phyloP scores from a whole-genome alignment of 2,329 filamentous ascomycete genomes.

The Paraconiothyrium brasiliense region DNA sequence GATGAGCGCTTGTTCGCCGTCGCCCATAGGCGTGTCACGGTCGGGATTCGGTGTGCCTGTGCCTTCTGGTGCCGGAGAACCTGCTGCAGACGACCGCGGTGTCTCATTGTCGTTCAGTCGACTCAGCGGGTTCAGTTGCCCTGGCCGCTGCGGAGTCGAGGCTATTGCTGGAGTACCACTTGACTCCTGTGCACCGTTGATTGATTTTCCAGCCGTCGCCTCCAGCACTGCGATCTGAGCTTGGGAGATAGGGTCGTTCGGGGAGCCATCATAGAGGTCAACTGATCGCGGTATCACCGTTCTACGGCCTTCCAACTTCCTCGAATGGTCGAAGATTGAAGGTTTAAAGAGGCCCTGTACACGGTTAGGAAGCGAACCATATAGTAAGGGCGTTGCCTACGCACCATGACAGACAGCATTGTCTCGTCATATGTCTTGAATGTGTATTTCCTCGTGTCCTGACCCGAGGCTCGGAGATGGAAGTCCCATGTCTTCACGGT shows the following conservation, averaged over 20 bases:
- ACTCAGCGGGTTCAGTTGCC: constrained; percentile 74
- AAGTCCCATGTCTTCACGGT: constrained; percentile 90
- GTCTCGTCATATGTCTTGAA: constrained; percentile 99
- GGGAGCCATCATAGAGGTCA: constrained; percentile 91
- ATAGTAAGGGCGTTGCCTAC: constrained; percentile 19
- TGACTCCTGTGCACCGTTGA: constrained; percentile 50
- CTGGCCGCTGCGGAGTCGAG: constrained; percentile 62
- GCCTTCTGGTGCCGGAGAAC: constrained; percentile 85
- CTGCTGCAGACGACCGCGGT: constrained; percentile 84
- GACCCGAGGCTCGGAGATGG: constrained; percentile 85
- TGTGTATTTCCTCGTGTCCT: constrained; percentile 89
- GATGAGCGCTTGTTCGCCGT: constrained; percentile 47
- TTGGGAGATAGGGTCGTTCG: constrained; percentile 87
- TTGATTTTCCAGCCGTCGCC: constrained; percentile 56
- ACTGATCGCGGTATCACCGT: constrained; percentile 87
- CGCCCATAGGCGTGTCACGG: constrained; percentile 56
- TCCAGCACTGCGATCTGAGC: constrained; percentile 77
- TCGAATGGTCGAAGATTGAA: constrained; percentile 80
- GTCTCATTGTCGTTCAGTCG: constrained; percentile 77
- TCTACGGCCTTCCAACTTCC: constrained; percentile 81
- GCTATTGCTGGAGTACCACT: constrained; percentile 54
- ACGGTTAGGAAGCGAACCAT: constrained; percentile 20
- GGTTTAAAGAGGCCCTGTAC: constrained; percentile 84
- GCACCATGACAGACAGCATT: constrained; percentile 84
- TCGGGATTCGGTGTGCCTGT: constrained; percentile 74